phyloP scores from a whole-genome alignment of 129 eudicot species.

The Escallonia herrerae region DNA sequence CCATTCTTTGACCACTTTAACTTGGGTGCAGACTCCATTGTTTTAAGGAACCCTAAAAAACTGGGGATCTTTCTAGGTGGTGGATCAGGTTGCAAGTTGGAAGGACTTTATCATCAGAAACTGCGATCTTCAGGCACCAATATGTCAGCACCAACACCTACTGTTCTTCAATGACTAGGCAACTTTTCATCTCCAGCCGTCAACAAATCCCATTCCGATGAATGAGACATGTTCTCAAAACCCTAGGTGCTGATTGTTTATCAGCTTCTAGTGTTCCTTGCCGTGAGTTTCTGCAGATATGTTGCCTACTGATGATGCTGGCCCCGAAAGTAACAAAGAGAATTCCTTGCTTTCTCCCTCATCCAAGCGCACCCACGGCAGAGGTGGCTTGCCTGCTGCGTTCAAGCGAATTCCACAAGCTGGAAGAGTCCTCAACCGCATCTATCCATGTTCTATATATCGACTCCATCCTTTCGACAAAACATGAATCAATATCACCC shows the following conservation, averaged over 20 bases:
- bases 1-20: constrained; percentile 59
- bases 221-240: constrained; percentile 28
- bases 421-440: too few relatives aligned
- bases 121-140: constrained; percentile 55
- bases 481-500: too few relatives aligned
- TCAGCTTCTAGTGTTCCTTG: constrained; percentile 25
- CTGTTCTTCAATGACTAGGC: constrained; percentile 73
- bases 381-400: too few relatives aligned
- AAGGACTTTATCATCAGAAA: constrained; percentile 35
- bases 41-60: constrained; percentile 57
- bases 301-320: constrained; percentile 22
- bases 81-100: constrained; percentile 26
- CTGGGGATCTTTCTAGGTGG: too few relatives aligned
- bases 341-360: constrained; percentile 85
- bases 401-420: too few relatives aligned
- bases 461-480: too few relatives aligned
- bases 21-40: constrained; percentile 53
- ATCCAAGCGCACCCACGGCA: constrained; percentile 73
- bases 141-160: constrained; percentile 93
- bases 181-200: constrained; percentile 41
- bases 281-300: constrained; percentile 17
- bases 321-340: constrained; percentile 68
- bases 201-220: constrained; percentile 18
- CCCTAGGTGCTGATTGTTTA: constrained; percentile 14
- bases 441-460: too few relatives aligned